These are phyloP conservation scores for Phycomyces blakesleeanus DNA, from an alignment of 192 early-diverging fungal species.

Conservation along the genomic window DNA sequence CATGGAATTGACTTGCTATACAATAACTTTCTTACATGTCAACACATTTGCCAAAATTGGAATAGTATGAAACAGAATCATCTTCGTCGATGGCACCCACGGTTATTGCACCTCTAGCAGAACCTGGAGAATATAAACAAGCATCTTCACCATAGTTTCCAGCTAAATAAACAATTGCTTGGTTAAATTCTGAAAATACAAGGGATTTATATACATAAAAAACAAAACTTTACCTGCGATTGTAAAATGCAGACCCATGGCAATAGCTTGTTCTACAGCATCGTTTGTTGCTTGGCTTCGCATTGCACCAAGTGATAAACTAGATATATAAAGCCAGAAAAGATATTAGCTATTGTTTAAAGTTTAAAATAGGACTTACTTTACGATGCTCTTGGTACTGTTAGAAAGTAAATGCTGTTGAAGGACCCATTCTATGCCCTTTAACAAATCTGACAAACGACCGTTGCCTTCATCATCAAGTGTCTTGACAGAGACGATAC, in stretches of 20 bases:
- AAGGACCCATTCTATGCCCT: slow-evolving; percentile 52
- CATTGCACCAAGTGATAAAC: slow-evolving; percentile 51
- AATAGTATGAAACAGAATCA: slow-evolving; percentile 53
- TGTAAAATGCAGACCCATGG: slow-evolving; percentile 45
- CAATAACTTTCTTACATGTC: slow-evolving; percentile 36
- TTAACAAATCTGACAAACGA: slow-evolving; percentile 41
- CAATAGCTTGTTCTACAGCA: slow-evolving; percentile 47
- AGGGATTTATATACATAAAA: background rate
- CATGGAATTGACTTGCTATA: background rate
- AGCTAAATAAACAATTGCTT: slow-evolving; percentile 24
- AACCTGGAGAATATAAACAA: slow-evolving; percentile 54
- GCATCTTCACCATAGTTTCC: slow-evolving; percentile 59
- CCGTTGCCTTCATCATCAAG: slow-evolving; percentile 48
- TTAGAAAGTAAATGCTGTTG: slow-evolving; percentile 30
- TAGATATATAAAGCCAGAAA: slow-evolving; percentile 8
- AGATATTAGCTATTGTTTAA: background rate
- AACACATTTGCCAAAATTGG: slow-evolving; percentile 56
- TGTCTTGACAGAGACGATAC: slow-evolving; percentile 52
- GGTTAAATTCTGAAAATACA: too few species aligned
- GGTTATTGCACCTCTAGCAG: slow-evolving; percentile 44
- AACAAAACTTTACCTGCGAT: slow-evolving; percentile 35
- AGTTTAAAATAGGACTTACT: slow-evolving; percentile 25
- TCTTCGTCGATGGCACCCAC: slow-evolving; percentile 61
- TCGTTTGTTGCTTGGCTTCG: slow-evolving; percentile 44
- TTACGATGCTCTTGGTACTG: slow-evolving; percentile 36